Conservation (phyloP, 768 basidiomycete species). For the Boletus patriciae region DNA sequence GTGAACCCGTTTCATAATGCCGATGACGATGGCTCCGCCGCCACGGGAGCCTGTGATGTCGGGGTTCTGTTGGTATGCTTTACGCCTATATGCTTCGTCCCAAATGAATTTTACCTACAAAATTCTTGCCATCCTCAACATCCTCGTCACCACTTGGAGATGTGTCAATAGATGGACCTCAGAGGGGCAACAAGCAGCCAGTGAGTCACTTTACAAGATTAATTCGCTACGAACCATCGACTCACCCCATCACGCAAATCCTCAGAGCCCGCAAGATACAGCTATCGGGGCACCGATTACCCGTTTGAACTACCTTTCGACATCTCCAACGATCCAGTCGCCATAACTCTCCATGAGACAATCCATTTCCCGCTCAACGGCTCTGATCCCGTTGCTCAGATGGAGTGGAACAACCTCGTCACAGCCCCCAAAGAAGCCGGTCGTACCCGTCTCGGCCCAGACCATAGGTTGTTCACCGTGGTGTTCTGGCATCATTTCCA, state of each 20-base stretch:
- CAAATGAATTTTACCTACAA: conserved; percentile 1
- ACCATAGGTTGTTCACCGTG: conserved; percentile 11
- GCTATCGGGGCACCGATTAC: conserved; percentile 14
- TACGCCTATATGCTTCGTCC: neutral
- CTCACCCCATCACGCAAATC: neutral
- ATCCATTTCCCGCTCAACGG: conserved; percentile 8
- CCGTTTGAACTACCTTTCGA: conserved; percentile 8
- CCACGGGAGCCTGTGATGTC: neutral
- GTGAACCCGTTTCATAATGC: neutral
- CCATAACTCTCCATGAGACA: conserved; percentile 16
- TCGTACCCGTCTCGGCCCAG: conserved; percentile 14
- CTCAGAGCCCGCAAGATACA: neutral
- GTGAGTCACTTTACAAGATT: neutral
- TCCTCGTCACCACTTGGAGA: neutral
- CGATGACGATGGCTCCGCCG: neutral
- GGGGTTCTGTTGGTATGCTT: neutral
- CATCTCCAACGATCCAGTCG: conserved; percentile 1
- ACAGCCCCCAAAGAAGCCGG: conserved; percentile 7
- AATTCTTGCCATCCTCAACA: neutral
- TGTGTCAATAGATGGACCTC: neutral
- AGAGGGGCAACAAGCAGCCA: neutral
- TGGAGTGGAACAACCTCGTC: conserved; percentile 14
- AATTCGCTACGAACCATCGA: neutral
- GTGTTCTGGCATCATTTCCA: conserved; percentile 15
- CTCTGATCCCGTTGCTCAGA: conserved; percentile 3